Evolutionary conservation across 768 basidiomycete species (phyloP).

Genomic region (Lactarius deliciosus): DNA sequence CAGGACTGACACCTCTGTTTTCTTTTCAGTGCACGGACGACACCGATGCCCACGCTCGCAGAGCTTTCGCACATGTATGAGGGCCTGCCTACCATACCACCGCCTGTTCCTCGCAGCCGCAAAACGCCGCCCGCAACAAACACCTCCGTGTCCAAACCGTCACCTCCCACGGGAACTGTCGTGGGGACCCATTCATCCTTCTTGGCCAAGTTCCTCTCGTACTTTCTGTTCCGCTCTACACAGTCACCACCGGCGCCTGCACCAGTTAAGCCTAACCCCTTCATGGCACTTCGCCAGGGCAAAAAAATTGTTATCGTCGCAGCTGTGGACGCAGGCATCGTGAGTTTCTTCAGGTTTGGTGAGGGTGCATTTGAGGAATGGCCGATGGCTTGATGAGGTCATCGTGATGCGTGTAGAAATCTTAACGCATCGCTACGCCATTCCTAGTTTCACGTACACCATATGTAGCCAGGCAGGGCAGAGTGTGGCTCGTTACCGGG

Average conservation of each 20-base stretch:
- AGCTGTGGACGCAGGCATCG: constrained; percentile 83
- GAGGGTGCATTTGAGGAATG: constrained; percentile 84
- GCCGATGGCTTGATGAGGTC: constrained; percentile 51
- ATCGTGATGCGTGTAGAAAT: background rate
- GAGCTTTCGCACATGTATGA: constrained; percentile 77
- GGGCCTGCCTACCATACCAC: constrained; percentile 58
- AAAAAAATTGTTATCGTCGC: constrained; percentile 84
- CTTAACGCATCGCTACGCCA: background rate
- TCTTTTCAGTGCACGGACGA: constrained; percentile 67
- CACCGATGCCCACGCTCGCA: constrained; percentile 75
- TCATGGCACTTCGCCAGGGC: constrained; percentile 78
- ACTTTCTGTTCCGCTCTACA: background rate
- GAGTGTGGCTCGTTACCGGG: background rate
- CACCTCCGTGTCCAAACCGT: background rate
- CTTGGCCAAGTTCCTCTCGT: constrained; percentile 8
- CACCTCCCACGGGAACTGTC: background rate
- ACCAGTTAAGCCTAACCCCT: constrained; percentile 61
- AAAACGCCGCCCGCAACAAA: constrained; percentile 3
- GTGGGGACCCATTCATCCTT: background rate
- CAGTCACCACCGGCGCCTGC: constrained; percentile 20
- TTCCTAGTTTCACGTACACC: background rate
- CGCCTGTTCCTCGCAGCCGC: constrained; percentile 56
- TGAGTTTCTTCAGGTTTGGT: constrained; percentile 86
- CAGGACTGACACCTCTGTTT: background rate
- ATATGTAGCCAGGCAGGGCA: background rate